phyloP scores from a whole-genome alignment of 179 eudicot species.

The Amaranthus tricolor region DNA sequence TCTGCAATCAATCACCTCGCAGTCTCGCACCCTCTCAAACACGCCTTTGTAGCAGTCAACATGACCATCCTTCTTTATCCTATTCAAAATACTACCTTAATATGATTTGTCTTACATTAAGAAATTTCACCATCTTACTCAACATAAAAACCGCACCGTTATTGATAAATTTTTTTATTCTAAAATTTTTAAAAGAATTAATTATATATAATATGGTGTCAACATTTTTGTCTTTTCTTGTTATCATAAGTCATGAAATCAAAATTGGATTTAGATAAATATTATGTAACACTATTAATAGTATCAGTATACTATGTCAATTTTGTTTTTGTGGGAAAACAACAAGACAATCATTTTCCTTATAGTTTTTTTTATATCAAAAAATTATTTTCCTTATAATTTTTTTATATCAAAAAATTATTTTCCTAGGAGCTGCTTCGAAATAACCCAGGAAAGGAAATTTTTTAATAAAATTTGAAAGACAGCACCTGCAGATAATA shows the following conservation, averaged over 20 bases:
- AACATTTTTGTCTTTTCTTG: background rate
- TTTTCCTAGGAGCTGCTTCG: constrained; percentile 11
- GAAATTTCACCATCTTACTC: too few relatives aligned
- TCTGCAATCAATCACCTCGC: too few relatives aligned
- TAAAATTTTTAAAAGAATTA: too few relatives aligned
- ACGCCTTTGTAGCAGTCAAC: too few relatives aligned
- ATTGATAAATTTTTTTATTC: too few relatives aligned
- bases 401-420: background rate
- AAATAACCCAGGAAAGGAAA: background rate
- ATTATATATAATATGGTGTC: background rate
- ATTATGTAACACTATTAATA: constrained; percentile 7
- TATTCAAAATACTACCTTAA: too few relatives aligned
- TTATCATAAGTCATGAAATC: constrained; percentile 7
- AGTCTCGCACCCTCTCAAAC: too few relatives aligned
- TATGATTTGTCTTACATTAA: too few relatives aligned
- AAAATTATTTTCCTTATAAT: background rate
- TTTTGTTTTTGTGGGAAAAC: background rate
- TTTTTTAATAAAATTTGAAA: background rate
- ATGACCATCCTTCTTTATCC: too few relatives aligned
- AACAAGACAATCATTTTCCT: constrained; percentile 1
- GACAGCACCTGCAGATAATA: background rate
- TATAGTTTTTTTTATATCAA: background rate
- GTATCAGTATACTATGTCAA: background rate
- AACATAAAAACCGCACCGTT: too few relatives aligned
- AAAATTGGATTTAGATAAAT: constrained; percentile 4